Conservation (phyloP, 2,329 filamentous ascomycete species). For the Sarocladium strictum region DNA sequence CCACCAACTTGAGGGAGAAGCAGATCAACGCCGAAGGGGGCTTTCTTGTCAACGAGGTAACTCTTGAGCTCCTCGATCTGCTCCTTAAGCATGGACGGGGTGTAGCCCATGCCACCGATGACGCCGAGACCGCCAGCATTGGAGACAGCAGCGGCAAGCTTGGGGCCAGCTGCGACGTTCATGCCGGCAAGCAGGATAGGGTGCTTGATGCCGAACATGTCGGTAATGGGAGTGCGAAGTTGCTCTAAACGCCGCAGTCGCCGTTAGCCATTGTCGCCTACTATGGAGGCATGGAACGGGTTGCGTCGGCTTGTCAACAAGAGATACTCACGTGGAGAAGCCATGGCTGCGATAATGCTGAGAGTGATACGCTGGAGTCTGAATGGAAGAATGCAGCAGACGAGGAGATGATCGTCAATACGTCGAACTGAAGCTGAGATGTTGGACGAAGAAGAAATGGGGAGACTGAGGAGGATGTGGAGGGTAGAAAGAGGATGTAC, state of each 20-base stretch:
- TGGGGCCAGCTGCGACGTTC: constrained; percentile 97
- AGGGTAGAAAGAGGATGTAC: not conserved
- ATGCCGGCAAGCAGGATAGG: constrained; percentile 94
- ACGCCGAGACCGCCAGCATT: constrained; percentile 96
- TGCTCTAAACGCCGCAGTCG: constrained; percentile 23
- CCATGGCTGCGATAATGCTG: constrained; percentile 11
- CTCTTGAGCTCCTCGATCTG: constrained; percentile 93
- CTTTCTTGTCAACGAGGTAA: constrained; percentile 81
- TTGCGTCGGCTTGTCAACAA: not conserved
- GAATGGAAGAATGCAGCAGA: not conserved
- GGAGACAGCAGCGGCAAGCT: constrained; percentile 91
- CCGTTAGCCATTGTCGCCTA: not conserved
- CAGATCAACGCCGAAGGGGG: constrained; percentile 91
- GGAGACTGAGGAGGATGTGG: not conserved
- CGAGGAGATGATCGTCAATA: not conserved
- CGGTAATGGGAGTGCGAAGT: constrained; percentile 86
- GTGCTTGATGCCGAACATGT: constrained; percentile 97
- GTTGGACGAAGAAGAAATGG: not conserved
- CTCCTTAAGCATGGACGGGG: constrained; percentile 92
- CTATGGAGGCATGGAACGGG: not conserved
- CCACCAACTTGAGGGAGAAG: constrained; percentile 92
- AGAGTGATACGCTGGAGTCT: not conserved
- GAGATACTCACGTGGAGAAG: constrained; percentile 14
- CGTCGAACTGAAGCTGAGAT: not conserved
- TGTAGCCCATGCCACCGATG: constrained; percentile 93